A percentile compares a stretch with the other conserved stretches of the same genome.
Conservation (phyloP, 495 filamentous ascomycete species). For the Penicillium riverlandense region DNA sequence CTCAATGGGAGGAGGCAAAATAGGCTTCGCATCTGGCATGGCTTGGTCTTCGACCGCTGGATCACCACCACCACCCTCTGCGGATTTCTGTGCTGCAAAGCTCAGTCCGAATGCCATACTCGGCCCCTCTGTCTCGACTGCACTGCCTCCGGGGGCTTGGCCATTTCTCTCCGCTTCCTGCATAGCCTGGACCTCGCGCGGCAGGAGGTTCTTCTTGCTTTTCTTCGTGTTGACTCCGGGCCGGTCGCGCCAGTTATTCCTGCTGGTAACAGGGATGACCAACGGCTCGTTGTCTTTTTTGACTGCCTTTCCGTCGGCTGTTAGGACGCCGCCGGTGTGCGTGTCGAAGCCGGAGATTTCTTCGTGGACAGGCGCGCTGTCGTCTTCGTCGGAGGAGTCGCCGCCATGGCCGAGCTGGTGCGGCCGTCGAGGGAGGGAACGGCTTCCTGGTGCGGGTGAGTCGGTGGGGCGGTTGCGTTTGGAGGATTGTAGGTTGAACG, state of each 20-base stretch:
- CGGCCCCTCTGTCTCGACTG: conserved; percentile 28
- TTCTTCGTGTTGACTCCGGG: conserved; percentile 42
- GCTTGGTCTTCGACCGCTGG: conserved; percentile 14
- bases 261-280: conserved; percentile 59
- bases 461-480: conserved; percentile 12
- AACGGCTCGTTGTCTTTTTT: conserved; percentile 39
- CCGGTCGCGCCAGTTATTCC: conserved; percentile 65
- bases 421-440: conserved; percentile 27
- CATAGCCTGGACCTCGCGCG: conserved; percentile 43
- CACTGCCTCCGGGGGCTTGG: conserved; percentile 17
- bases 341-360: conserved; percentile 55
- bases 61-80: conserved; percentile 13
- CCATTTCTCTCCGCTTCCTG: conserved; percentile 31
- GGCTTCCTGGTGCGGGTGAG: conserved; percentile 7
- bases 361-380: conserved; percentile 32
- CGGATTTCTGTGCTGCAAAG: conserved; percentile 23
- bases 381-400: conserved; percentile 46
- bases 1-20: conserved; percentile 1
- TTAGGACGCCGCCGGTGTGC: conserved; percentile 46
- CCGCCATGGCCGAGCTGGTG: conserved; percentile 27
- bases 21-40: conserved; percentile 23
- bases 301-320: conserved; percentile 23
- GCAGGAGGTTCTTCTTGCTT: conserved; percentile 44
- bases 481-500: conserved; percentile 26
- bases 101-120: conserved; percentile 41